A percentile compares a stretch with the other conserved stretches of the same genome.
Conservation (phyloP, 257 asterid genomes). For the Rehmannia glutinosa region DNA sequence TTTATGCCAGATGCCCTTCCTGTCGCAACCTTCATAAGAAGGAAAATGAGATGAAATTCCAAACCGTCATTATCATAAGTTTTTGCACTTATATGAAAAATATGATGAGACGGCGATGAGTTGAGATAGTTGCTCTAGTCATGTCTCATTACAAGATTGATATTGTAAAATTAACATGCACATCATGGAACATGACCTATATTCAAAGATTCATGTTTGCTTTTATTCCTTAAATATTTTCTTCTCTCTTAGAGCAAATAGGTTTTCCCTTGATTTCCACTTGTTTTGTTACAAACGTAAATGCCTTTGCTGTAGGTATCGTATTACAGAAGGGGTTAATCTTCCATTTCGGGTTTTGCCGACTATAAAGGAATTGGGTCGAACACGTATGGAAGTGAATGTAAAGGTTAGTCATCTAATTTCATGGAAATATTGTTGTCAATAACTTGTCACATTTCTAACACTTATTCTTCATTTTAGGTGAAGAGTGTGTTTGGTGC, state of each 20-base stretch:
- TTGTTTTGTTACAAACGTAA: slow-evolving; percentile 13
- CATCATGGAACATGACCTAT: no score
- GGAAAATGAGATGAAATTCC: no score
- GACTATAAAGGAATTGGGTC: slow-evolving; percentile 97
- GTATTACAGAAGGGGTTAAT: slow-evolving; percentile 98
- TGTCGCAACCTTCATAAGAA: no score
- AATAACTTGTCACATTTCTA: neutral
- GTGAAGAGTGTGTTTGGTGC: slow-evolving; percentile 99
- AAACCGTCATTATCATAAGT: no score
- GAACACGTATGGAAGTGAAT: slow-evolving; percentile 99
- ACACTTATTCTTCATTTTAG: slow-evolving; percentile 38
- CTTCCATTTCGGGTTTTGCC: slow-evolving; percentile 98
- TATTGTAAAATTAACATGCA: no score
- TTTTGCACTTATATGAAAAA: no score
- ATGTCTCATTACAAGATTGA: no score
- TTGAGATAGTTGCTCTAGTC: no score
- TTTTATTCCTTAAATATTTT: neutral
- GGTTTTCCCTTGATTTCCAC: slow-evolving; percentile 9
- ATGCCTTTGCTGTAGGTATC: slow-evolving; percentile 58
- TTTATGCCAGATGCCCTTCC: no score
- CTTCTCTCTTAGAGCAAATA: neutral
- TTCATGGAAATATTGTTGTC: neutral
- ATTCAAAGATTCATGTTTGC: neutral
- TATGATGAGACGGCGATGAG: no score
- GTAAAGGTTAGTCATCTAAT: slow-evolving; percentile 71